Percentiles rank a stretch among this genome's conserved stretches.
Evolutionary conservation across 208 protist genomes (phyloP).

Genomic region (Spongospora subterranea): DNA sequence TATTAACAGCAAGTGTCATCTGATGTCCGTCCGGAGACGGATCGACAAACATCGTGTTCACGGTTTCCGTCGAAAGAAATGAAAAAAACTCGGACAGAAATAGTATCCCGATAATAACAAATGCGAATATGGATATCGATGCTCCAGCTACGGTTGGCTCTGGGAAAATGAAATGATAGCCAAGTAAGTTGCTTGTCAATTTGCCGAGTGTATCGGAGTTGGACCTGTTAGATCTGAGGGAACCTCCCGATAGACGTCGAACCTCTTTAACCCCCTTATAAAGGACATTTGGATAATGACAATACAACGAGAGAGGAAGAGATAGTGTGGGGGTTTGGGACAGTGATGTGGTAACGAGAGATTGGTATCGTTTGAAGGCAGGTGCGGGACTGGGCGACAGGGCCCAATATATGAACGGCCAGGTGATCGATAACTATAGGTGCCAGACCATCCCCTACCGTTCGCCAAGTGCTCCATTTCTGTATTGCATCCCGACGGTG

Average conservation of each 20-base stretch:
- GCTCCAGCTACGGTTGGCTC: constrained; percentile 26
- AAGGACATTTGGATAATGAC: neutral
- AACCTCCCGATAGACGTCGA: constrained; percentile 41
- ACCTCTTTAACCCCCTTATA: neutral
- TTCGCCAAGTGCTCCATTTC: too few species aligned
- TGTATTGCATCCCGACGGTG: too few species aligned
- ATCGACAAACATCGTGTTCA: constrained; percentile 39
- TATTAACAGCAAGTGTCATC: neutral
- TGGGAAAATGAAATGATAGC: neutral
- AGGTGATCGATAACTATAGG: too few species aligned
- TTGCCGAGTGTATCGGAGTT: neutral
- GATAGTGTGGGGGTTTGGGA: too few species aligned
- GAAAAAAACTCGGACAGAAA: constrained; percentile 36
- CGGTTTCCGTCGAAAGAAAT: constrained; percentile 29
- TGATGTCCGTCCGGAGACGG: neutral
- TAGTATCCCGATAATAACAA: neutral
- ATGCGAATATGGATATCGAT: neutral
- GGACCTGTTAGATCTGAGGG: constrained; percentile 18
- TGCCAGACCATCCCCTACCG: too few species aligned
- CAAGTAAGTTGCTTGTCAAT: too few species aligned
- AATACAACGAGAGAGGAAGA: neutral
- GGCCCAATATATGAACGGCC: too few species aligned
- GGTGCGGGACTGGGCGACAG: too few species aligned
- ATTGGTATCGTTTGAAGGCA: too few species aligned
- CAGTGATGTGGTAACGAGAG: too few species aligned